Conservation (phyloP, 352 stramenopile species). For the Thalassiosira mediterranea region DNA sequence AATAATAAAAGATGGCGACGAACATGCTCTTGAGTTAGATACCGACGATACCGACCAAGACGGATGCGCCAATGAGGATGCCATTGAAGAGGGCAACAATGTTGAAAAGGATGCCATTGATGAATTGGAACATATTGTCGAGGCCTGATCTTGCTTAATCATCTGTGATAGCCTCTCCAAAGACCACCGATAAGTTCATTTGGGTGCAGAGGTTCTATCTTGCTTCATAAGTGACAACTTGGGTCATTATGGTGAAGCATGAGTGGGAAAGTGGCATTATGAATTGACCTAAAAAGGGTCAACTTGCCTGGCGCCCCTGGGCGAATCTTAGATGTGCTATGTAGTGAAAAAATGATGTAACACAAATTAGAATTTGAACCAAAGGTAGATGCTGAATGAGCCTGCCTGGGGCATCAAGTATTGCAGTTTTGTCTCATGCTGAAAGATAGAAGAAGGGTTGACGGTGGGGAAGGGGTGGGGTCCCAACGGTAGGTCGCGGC, state of each 20-base stretch:
- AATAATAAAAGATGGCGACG: not conserved
- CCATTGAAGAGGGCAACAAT: conserved; percentile 4
- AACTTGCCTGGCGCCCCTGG: no score
- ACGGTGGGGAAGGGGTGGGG: no score
- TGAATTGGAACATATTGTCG: conserved; percentile 14
- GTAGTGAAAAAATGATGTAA: no score
- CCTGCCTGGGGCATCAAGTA: no score
- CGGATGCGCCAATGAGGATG: not conserved
- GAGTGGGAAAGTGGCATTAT: not conserved
- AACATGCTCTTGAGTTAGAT: not conserved
- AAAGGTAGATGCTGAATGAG: no score
- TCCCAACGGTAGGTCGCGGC: no score
- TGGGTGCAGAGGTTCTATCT: not conserved
- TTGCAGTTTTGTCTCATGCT: no score
- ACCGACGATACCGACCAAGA: not conserved
- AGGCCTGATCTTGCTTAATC: conserved; percentile 5
- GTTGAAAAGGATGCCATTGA: conserved; percentile 6
- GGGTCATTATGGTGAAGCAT: not conserved
- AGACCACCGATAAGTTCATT: not conserved
- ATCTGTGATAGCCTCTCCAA: no score
- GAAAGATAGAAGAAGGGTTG: no score
- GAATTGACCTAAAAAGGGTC: no score
- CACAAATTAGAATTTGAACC: no score
- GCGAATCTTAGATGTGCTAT: no score
- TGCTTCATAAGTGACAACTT: not conserved